A percentile compares a stretch with the other conserved stretches of the same genome.
phyloP scores from a whole-genome alignment of 805 yeast genomes.

The Cyberlindnera lachancei region DNA sequence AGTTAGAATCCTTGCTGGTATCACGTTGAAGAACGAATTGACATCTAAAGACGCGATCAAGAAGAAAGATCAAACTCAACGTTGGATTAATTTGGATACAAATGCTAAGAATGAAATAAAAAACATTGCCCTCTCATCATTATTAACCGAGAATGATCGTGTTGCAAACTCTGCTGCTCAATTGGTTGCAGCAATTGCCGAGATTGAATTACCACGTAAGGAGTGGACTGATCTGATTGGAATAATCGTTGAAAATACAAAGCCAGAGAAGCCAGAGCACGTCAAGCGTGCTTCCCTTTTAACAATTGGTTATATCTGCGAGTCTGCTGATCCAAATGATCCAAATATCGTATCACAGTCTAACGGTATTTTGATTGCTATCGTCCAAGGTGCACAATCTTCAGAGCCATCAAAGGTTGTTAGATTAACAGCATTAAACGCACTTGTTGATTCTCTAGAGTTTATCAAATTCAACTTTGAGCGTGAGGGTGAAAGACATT shows the following conservation, averaged over 20 bases:
- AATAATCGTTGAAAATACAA: constrained; percentile 79
- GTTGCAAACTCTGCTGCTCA: constrained; percentile 90
- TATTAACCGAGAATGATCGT: constrained; percentile 59
- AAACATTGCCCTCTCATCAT: constrained; percentile 51
- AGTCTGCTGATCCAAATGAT: constrained; percentile 73
- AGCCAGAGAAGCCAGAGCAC: constrained; percentile 64
- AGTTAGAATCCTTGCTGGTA: constrained; percentile 86
- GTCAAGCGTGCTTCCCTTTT: constrained; percentile 82
- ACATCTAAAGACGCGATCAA: constrained; percentile 70
- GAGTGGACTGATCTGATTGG: constrained; percentile 88
- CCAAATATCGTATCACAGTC: constrained; percentile 76
- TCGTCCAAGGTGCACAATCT: constrained; percentile 91
- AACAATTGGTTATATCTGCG: constrained; percentile 94
- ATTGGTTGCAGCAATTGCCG: constrained; percentile 95
- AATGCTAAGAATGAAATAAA: constrained; percentile 58
- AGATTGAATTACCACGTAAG: constrained; percentile 78
- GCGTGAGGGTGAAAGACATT: constrained; percentile 91
- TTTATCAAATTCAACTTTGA: constrained; percentile 86
- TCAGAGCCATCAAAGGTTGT: constrained; percentile 70
- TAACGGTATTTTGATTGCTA: constrained; percentile 88
- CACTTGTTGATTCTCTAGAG: constrained; percentile 83
- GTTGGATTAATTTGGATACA: constrained; percentile 64
- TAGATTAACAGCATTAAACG: constrained; percentile 84
- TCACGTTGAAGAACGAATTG: constrained; percentile 80
- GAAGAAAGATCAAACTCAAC: constrained; percentile 49